Percentiles rank a stretch among this genome's conserved stretches.
These are phyloP conservation scores for Pleurotus eryngii DNA, from an alignment of 768 basidiomycete species.

Conservation along the genomic window DNA sequence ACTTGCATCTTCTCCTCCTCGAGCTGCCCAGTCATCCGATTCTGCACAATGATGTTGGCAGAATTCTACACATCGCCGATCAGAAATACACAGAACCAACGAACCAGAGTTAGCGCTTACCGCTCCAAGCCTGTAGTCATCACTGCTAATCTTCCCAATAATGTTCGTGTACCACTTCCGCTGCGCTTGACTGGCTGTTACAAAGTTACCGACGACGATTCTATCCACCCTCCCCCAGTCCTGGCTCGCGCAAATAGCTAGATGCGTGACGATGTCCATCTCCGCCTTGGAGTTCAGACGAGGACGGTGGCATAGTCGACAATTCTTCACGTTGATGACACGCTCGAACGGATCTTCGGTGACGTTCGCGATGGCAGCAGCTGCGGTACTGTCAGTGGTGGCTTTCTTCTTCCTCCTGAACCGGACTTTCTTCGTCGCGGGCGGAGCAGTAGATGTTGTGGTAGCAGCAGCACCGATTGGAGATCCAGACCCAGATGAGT, in stretches of 20 bases:
- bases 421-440: slow-evolving; percentile 16
- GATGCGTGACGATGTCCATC: slow-evolving; percentile 91
- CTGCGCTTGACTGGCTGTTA: slow-evolving; percentile 92
- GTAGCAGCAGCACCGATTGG: neutral
- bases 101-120: slow-evolving; percentile 39
- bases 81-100: neutral
- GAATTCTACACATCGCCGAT: slow-evolving; percentile 60
- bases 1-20: slow-evolving; percentile 98
- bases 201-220: slow-evolving; percentile 92
- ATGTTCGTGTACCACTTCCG: slow-evolving; percentile 96
- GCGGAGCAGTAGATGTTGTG: slow-evolving; percentile 2
- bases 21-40: slow-evolving; percentile 84
- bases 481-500: slow-evolving; percentile 22
- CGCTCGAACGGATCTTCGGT: slow-evolving; percentile 58
- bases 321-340: slow-evolving; percentile 93
- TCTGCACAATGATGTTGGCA: slow-evolving; percentile 97
- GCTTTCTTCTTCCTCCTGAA: slow-evolving; percentile 18
- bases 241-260: slow-evolving; percentile 90
- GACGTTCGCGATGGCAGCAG: neutral
- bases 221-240: slow-evolving; percentile 90
- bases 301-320: slow-evolving; percentile 90
- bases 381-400: neutral
- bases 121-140: slow-evolving; percentile 87
- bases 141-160: slow-evolving; percentile 79
- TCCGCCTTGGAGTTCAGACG: slow-evolving; percentile 84